Percentiles rank a stretch among this genome's conserved stretches.
Conservation (phyloP, 331 rosid genomes). For the Quercus tomentella region DNA sequence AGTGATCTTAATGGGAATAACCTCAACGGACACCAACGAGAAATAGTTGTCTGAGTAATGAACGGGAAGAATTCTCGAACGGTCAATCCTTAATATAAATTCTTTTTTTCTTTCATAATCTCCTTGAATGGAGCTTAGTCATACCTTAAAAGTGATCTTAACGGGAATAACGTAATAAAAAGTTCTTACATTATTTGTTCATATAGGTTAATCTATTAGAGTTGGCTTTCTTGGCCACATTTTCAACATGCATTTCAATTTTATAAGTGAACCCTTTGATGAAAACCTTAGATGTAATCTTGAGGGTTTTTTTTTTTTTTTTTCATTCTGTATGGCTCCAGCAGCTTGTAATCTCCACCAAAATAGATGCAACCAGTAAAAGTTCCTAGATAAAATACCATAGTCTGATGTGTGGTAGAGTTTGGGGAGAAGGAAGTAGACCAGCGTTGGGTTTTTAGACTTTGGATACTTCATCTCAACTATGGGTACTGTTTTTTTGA, state of each 20-base stretch:
- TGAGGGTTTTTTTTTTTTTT: conserved; percentile 67
- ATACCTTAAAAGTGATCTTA: too few species aligned
- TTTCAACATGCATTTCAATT: conserved; percentile 63
- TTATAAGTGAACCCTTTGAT: conserved; percentile 52
- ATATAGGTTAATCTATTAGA: conserved; percentile 27
- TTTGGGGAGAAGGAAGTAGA: conserved; percentile 90
- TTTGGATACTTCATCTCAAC: conserved; percentile 78
- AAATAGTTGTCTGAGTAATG: conserved; percentile 92
- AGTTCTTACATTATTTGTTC: background rate
- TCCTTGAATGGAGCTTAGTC: too few species aligned
- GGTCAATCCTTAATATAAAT: too few species aligned
- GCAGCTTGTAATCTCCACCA: conserved; percentile 75
- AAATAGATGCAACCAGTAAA: conserved; percentile 84
- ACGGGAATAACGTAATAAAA: too few species aligned
- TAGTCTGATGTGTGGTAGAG: conserved; percentile 55
- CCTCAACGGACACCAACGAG: conserved; percentile 75
- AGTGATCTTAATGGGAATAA: conserved; percentile 46
- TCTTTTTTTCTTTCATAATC: too few species aligned
- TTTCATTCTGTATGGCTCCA: conserved; percentile 62
- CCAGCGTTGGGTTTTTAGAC: conserved; percentile 59
- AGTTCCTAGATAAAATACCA: conserved; percentile 70
- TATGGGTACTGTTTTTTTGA: conserved; percentile 53
- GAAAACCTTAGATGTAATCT: conserved; percentile 52
- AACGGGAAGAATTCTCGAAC: conserved; percentile 78
- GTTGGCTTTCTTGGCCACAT: conserved; percentile 47